Percentiles rank a stretch among this genome's conserved stretches.
Evolutionary conservation across 495 filamentous ascomycete genomes (phyloP).

Genomic region (Parmelia sp.): DNA sequence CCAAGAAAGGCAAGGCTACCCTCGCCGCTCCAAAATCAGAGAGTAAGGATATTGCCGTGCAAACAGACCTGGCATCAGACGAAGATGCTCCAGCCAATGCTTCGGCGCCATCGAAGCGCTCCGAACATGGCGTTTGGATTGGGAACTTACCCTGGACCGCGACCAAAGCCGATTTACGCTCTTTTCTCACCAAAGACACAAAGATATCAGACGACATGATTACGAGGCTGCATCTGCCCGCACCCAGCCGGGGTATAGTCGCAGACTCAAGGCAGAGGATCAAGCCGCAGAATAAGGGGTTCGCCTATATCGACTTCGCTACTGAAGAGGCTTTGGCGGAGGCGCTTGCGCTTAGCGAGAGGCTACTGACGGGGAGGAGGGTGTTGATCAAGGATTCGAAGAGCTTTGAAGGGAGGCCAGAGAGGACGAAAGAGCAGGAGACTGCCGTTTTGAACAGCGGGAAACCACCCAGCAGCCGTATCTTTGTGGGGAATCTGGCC

Average conservation of each 20-base stretch:
- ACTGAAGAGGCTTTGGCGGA: constrained; percentile 57
- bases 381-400: constrained; percentile 89
- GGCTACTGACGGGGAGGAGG: constrained; percentile 62
- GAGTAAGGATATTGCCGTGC: constrained; percentile 29
- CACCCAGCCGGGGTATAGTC: constrained; percentile 26
- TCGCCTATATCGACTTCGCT: constrained; percentile 91
- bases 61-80: constrained; percentile 29
- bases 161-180: constrained; percentile 62
- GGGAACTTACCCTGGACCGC: constrained; percentile 83
- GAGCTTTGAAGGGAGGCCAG: constrained; percentile 72
- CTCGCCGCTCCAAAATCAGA: constrained; percentile 30
- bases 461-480: constrained; percentile 62
- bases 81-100: constrained; percentile 29
- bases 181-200: constrained; percentile 66
- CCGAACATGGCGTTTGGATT: constrained; percentile 85
- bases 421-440: constrained; percentile 43
- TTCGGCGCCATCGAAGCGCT: constrained; percentile 47
- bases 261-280: constrained; percentile 34
- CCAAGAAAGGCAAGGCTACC: constrained; percentile 63
- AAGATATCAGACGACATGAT: constrained; percentile 62
- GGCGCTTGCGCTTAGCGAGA: constrained; percentile 74
- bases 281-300: constrained; percentile 71
- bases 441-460: constrained; percentile 34
- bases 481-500: constrained; percentile 88
- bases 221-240: constrained; percentile 76